Conservation (phyloP, 2,329 filamentous ascomycete species). For the Cladosporium sp. region DNA sequence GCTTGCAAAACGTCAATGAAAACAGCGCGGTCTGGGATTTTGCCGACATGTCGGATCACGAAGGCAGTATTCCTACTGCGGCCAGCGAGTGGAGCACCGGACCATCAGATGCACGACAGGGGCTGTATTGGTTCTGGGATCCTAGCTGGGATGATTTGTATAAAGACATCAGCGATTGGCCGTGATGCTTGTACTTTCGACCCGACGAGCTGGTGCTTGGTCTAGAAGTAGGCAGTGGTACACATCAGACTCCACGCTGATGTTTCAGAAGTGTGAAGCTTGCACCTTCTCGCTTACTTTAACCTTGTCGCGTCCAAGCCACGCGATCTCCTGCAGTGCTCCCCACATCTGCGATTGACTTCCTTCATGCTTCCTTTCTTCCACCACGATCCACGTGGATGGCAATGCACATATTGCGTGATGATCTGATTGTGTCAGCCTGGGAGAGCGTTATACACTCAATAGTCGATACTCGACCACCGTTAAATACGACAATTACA, state of each 20-base stretch:
- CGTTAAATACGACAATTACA: neutral
- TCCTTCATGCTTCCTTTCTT: neutral
- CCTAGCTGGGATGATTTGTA: conserved; percentile 17
- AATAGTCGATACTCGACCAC: neutral
- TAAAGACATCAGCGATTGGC: neutral
- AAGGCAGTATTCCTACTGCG: neutral
- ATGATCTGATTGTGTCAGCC: neutral
- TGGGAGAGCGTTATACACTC: neutral
- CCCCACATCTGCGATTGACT: neutral
- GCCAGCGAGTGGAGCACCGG: conserved; percentile 5
- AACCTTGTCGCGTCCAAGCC: neutral
- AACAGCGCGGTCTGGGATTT: neutral
- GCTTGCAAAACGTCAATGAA: neutral
- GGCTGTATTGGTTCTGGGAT: conserved; percentile 19
- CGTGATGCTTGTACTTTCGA: neutral
- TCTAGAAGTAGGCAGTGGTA: neutral
- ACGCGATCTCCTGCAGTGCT: neutral
- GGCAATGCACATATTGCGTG: neutral
- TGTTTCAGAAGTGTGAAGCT: neutral
- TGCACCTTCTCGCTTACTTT: neutral
- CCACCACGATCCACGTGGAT: neutral
- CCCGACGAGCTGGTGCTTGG: neutral
- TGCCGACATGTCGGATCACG: neutral
- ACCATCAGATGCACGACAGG: conserved; percentile 5
- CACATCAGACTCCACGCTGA: neutral